Evolutionary conservation across 805 yeast genomes (phyloP).

Genomic region (Metschnikowia dekortorum): DNA sequence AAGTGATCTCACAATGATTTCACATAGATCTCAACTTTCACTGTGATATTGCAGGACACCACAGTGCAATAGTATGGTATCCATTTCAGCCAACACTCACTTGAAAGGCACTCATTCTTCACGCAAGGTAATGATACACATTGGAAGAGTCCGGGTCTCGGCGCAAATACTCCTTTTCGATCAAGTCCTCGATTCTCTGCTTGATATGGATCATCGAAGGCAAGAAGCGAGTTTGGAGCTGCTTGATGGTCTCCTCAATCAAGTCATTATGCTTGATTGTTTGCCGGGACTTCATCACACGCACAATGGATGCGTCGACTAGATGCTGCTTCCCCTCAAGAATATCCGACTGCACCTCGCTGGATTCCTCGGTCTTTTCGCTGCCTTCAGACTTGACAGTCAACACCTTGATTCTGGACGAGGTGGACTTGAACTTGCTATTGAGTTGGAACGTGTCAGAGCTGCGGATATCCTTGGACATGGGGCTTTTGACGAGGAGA

Average conservation of each 20-base stretch:
- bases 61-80: neutral
- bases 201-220: constrained; percentile 68
- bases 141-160: constrained; percentile 60
- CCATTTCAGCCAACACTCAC: no score
- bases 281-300: constrained; percentile 79
- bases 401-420: constrained; percentile 66
- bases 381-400: constrained; percentile 44
- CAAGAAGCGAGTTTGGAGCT: constrained; percentile 57
- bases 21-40: no score
- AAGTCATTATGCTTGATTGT: constrained; percentile 58
- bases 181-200: constrained; percentile 64
- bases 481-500: constrained; percentile 68
- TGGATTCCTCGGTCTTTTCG: constrained; percentile 37
- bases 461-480: constrained; percentile 63
- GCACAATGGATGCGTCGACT: constrained; percentile 80
- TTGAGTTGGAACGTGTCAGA: constrained; percentile 66
- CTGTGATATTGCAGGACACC: no score
- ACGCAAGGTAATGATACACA: constrained; percentile 67
- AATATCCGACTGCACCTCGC: constrained; percentile 53
- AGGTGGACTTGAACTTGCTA: constrained; percentile 61
- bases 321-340: constrained; percentile 62
- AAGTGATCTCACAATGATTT: no score
- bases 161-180: constrained; percentile 77
- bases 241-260: constrained; percentile 59
- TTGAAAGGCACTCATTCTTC: neutral